Base-by-base conservation (phyloP, 1,139 yeast species). In the Sugiyamaella pinicola region DNA sequence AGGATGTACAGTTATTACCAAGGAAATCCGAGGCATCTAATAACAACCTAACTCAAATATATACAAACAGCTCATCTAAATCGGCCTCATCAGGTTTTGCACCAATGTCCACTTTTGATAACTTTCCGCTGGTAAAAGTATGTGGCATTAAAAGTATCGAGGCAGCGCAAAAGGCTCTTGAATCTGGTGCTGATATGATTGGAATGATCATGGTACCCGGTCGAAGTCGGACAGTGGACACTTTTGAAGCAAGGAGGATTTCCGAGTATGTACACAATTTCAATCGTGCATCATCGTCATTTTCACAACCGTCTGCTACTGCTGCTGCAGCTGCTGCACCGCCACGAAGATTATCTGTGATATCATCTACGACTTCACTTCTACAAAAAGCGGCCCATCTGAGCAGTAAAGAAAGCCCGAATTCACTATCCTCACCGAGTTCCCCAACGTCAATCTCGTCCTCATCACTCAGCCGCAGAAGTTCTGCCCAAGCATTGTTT, bases 201-300 rank as follows among this genome's bases (percentile, higher is more conserved):
- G 99, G 99, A 1, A 81, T 88, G 66, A 93, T 93, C 39, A 67
- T 93, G 64, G 98, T 89, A 1, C 98, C 98, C 0, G 80, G 80
- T 31, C 74, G 96, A 55, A 78, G 79, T 35, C 77, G 99, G 49
- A 87, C 96, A 0, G 79, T 89, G 1, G 79, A 79, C 13, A 64
- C 69, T 0, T 75, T 68, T 0, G 74, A 72, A 2, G 97, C 96
- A 0, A 65, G 64, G 47, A 66, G 70, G 31, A 85, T 93, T 5
- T 74, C 86, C 0, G 54, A 58, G 3, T 60, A 59, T 12, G 74
- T 74, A 12, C 64, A 62, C 21, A 42, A 54, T 4, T 56, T 53
- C 37, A 48, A 55, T 19, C 47, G 52, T 6, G 5, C 26, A 4
- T 5, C 47, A 31, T 15, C 38, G 4, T 21, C 9, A 4, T 10